Conservation (phyloP, 257 asterid genomes). For the Plantago major region DNA sequence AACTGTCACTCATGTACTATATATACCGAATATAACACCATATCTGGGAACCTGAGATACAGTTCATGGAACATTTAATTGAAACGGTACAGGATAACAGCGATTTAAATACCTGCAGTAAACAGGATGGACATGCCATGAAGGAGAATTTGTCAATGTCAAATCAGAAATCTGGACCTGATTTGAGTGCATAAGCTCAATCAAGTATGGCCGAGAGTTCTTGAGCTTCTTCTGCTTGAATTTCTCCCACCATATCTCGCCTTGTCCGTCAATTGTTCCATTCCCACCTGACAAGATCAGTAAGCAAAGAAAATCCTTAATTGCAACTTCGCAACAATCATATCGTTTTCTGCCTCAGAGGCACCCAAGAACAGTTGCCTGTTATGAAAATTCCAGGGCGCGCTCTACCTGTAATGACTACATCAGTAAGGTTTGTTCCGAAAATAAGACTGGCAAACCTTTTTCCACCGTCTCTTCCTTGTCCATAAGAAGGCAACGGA, state of each 20-base stretch:
- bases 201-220: constrained; percentile 61
- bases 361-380: background rate
- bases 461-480: constrained; percentile 58
- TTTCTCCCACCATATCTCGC: constrained; percentile 62
- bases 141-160: constrained; percentile 61
- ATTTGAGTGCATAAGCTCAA: constrained; percentile 52
- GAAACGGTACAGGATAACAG: background rate
- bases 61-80: too few species aligned
- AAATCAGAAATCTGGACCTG: constrained; percentile 58
- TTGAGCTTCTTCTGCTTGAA: constrained; percentile 32
- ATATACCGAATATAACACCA: too few species aligned
- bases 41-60: too few species aligned
- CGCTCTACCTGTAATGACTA: constrained; percentile 57
- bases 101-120: constrained; percentile 49
- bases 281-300: constrained; percentile 48
- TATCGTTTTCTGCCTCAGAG: too few species aligned
- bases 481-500: constrained; percentile 74
- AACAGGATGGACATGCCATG: constrained; percentile 77
- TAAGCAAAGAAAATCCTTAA: background rate
- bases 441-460: constrained; percentile 59
- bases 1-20: too few species aligned
- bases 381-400: background rate
- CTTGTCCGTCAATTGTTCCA: constrained; percentile 78
- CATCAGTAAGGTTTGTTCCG: constrained; percentile 67
- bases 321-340: background rate